Evolutionary conservation across 495 filamentous ascomycete species (phyloP).

Genomic region (Penicillium crystallinum): DNA sequence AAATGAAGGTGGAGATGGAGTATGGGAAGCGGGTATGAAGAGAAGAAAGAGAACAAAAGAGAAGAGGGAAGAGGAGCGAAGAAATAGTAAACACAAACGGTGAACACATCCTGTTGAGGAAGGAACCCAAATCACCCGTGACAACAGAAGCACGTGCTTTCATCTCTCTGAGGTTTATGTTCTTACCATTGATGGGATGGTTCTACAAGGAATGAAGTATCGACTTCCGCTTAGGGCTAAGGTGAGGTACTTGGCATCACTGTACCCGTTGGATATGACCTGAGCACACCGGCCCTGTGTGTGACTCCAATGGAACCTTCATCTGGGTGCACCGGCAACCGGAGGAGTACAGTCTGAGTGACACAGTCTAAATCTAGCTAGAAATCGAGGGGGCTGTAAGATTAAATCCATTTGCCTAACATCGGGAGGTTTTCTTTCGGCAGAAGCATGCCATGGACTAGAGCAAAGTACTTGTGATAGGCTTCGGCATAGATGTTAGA

Average conservation of each 20-base stretch:
- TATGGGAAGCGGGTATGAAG: neutral
- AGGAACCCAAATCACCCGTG: neutral
- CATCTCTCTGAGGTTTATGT: neutral
- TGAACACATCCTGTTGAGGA: neutral
- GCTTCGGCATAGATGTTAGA: neutral
- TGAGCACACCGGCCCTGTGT: neutral
- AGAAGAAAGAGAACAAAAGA: neutral
- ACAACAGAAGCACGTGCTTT: neutral
- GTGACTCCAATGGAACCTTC: slow-evolving; percentile 1
- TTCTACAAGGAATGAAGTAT: neutral
- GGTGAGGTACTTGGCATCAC: neutral
- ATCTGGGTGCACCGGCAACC: neutral
- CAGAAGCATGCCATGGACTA: neutral
- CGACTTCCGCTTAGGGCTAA: neutral
- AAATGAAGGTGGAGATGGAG: neutral
- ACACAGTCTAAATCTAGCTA: neutral
- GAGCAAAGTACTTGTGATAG: neutral
- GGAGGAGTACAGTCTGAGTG: neutral
- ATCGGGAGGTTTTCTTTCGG: neutral
- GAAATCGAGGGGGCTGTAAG: neutral
- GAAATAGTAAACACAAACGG: slow-evolving; percentile 1
- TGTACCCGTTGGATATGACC: neutral
- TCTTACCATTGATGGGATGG: neutral
- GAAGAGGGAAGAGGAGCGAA: neutral
- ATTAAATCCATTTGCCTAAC: neutral